Evolutionary conservation across 2,329 filamentous ascomycete species (phyloP).

Genomic region (Aspergillus aculeatinus): DNA sequence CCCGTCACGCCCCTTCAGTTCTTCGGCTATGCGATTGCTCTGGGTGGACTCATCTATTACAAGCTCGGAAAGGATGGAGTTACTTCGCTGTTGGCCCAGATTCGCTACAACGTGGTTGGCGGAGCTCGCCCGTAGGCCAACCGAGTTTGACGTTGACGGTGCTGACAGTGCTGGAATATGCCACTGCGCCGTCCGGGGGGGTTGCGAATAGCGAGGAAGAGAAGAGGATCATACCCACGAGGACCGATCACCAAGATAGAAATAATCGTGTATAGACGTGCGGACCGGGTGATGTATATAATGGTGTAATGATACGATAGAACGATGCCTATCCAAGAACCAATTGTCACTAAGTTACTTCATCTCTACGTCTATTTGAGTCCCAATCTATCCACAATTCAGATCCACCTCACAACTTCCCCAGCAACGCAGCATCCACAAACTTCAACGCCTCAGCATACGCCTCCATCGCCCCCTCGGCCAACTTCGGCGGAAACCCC

Average conservation of each 20-base stretch:
- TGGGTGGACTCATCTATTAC: conserved; percentile 62
- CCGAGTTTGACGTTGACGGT: background rate
- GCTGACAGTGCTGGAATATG: background rate
- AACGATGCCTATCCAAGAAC: background rate
- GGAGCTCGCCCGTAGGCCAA: background rate
- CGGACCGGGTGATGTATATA: background rate
- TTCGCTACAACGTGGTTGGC: background rate
- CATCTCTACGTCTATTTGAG: background rate
- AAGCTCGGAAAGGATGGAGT: conserved; percentile 51
- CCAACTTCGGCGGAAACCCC: conserved; percentile 1
- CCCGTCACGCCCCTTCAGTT: conserved; percentile 67
- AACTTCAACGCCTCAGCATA: conserved; percentile 21
- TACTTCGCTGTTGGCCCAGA: background rate
- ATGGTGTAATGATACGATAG: background rate
- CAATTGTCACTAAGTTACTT: too few relatives aligned
- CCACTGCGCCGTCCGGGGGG: too few relatives aligned
- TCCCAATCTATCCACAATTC: background rate
- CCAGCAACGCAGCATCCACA: conserved; percentile 6
- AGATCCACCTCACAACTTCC: conserved; percentile 1
- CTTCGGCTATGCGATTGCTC: conserved; percentile 72
- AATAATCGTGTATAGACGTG: background rate
- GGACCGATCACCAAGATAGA: background rate
- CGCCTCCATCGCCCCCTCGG: conserved; percentile 11
- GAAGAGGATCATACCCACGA: background rate
- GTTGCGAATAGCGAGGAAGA: background rate